These are phyloP conservation scores for Monosporozyma yasuniensis DNA, from an alignment of 805 yeast species.

Conservation along the genomic window DNA sequence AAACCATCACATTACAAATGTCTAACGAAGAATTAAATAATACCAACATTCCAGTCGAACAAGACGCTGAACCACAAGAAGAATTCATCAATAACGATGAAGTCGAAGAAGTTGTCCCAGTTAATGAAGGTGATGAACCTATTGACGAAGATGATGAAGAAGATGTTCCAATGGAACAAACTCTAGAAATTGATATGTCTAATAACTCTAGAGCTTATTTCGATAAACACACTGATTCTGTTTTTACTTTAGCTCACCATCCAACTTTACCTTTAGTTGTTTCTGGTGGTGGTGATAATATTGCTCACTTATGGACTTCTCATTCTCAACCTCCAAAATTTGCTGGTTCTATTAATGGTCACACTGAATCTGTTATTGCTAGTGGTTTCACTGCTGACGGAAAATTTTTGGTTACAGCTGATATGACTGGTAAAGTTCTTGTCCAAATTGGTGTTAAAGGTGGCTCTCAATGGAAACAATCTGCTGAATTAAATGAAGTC, in stretches of 20 bases:
- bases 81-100: conserved; percentile 36
- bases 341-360: conserved; percentile 69
- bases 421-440: conserved; percentile 83
- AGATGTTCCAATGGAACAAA: conserved; percentile 27
- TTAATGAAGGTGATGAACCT: conserved; percentile 28
- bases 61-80: conserved; percentile 20
- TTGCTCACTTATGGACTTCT: conserved; percentile 86
- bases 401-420: conserved; percentile 73
- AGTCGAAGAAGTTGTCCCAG: conserved; percentile 34
- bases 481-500: conserved; percentile 70
- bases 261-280: conserved; percentile 78
- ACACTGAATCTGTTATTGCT: conserved; percentile 78
- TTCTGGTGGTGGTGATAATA: conserved; percentile 94
- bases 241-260: conserved; percentile 73
- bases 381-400: conserved; percentile 85
- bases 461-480: conserved; percentile 74
- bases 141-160: conserved; percentile 34
- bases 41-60: conserved; percentile 5
- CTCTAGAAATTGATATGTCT: conserved; percentile 72
- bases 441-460: conserved; percentile 63
- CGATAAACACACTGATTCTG: conserved; percentile 82
- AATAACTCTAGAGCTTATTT: conserved; percentile 86
- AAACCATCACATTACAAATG: conserved; percentile 4
- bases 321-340: conserved; percentile 76
- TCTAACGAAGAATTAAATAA: conserved; percentile 7